Conservation (phyloP, 805 yeast genomes). For the Saccharomycopsis sp. region DNA sequence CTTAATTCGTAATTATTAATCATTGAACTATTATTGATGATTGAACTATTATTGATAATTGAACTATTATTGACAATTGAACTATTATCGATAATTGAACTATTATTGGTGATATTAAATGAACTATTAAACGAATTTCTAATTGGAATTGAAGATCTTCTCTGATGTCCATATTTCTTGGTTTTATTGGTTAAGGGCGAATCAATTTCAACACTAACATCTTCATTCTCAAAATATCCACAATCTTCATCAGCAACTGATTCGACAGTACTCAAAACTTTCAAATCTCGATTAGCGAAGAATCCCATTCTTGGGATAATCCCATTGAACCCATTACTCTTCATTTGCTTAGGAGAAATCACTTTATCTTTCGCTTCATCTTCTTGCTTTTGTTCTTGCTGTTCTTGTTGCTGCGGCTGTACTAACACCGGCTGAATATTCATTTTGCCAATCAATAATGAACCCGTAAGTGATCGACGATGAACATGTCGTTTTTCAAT, state of each 20-base stretch:
- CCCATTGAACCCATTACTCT: slow-evolving; percentile 2
- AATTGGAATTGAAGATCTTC: not conserved
- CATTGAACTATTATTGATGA: too few species aligned
- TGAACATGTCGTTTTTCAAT: slow-evolving; percentile 9
- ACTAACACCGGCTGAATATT: slow-evolving; percentile 34
- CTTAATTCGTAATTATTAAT: not conserved
- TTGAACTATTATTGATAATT: not conserved
- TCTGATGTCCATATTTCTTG: too few species aligned
- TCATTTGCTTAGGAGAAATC: not conserved
- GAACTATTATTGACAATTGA: not conserved
- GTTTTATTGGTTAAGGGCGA: slow-evolving; percentile 13
- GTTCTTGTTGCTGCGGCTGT: not conserved
- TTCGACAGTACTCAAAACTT: slow-evolving; percentile 19
- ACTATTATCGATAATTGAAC: not conserved
- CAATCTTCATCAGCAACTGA: slow-evolving; percentile 17
- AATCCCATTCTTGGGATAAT: slow-evolving; percentile 11
- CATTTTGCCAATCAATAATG: slow-evolving; percentile 34
- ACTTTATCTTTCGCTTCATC: not conserved
- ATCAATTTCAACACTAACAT: slow-evolving; percentile 2
- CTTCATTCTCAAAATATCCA: not conserved
- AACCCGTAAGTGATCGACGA: slow-evolving; percentile 28
- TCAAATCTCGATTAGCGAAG: slow-evolving; percentile 12
- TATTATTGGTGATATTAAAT: not conserved
- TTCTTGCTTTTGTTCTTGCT: not conserved
- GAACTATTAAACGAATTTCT: not conserved